Evolutionary conservation across 345 rosid genomes (phyloP), one percentile per base, ranked within the genome.

Genomic region (Syzygium oleosum): DNA sequence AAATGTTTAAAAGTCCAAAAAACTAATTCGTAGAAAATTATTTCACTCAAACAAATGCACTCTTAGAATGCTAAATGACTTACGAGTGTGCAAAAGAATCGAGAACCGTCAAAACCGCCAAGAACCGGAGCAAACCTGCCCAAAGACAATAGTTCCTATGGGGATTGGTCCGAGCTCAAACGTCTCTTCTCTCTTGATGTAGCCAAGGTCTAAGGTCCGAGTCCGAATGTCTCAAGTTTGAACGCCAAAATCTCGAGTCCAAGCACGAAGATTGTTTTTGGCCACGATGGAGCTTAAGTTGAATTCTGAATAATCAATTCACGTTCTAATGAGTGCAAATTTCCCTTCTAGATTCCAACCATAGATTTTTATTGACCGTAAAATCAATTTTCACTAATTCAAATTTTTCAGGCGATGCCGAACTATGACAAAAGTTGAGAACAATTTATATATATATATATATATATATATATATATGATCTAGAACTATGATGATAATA

Each of bases 1-100:
- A 34, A 9, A 0, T 16, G 38, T 1, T 7, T 9, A 2, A 34
- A 73, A 19, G 4, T 19, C 14, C 1, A 4, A 1, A 31, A 34
- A 9, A 38, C 3, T 73, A 73, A 73, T 34, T 73, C 46, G 0
- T 12, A 4, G 21, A 34, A 73, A 34, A 8, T 68, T 34, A 6
- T 68, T 41, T 68, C 11, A 12, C 68, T 27, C 73, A 17, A 68
- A 11, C n/a, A 59, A 34, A 73, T 0, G 4, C 3, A 38, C 14
- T 21, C 46, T 9, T 4, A 73, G 2, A 73, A 9, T 34, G 22
- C 46, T 34, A 68, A 68, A 17, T 34, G 46, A 43, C 46, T 43
- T 43, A 43, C 7, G 1, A 43, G 46, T 43, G 46, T 43, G 46
- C 46, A 43, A 43, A 43, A 43, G 43, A 43, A 43, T 43, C 1